Conservation (phyloP, 2,329 filamentous ascomycete species). For the Hortaea sp. region DNA sequence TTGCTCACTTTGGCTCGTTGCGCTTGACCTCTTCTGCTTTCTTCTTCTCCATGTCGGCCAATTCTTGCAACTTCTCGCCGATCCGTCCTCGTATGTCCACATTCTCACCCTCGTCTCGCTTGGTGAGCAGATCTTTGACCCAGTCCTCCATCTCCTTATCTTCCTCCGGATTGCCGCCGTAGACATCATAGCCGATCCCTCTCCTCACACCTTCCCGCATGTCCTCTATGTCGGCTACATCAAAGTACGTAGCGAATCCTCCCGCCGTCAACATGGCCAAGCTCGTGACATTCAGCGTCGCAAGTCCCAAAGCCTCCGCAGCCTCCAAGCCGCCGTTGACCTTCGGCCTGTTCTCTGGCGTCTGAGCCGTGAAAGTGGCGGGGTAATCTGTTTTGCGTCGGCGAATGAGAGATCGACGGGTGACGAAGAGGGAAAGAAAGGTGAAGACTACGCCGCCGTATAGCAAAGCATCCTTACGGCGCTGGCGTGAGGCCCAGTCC, state of each 20-base stretch:
- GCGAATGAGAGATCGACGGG: conserved; percentile 52
- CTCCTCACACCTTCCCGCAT: conserved; percentile 48
- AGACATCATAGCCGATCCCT: conserved; percentile 50
- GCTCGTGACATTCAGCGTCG: conserved; percentile 74
- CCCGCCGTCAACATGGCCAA: conserved; percentile 67
- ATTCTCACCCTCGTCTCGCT: conserved; percentile 36
- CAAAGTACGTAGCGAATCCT: conserved; percentile 63
- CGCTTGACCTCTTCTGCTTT: conserved; percentile 1
- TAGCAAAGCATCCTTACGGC: conserved; percentile 44
- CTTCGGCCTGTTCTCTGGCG: conserved; percentile 25
- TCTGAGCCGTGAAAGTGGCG: conserved; percentile 60
- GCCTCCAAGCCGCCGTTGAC: conserved; percentile 58
- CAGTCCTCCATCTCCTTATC: conserved; percentile 46
- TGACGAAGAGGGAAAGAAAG: conserved; percentile 57
- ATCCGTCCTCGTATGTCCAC: conserved; percentile 18
- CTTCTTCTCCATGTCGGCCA: conserved; percentile 17
- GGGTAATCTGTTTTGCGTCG: conserved; percentile 55
- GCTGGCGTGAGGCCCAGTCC: conserved; percentile 17
- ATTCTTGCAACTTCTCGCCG: conserved; percentile 20
- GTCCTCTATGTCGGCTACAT: conserved; percentile 50
- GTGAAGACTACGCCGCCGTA: conserved; percentile 68
- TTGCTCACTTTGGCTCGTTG: not conserved
- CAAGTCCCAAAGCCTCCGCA: conserved; percentile 71
- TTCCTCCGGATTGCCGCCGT: conserved; percentile 41
- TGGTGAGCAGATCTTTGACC: conserved; percentile 38